These are phyloP conservation scores for Pleomassaria siparia DNA, from an alignment of 2,329 filamentous ascomycete species.

Conservation along the genomic window DNA sequence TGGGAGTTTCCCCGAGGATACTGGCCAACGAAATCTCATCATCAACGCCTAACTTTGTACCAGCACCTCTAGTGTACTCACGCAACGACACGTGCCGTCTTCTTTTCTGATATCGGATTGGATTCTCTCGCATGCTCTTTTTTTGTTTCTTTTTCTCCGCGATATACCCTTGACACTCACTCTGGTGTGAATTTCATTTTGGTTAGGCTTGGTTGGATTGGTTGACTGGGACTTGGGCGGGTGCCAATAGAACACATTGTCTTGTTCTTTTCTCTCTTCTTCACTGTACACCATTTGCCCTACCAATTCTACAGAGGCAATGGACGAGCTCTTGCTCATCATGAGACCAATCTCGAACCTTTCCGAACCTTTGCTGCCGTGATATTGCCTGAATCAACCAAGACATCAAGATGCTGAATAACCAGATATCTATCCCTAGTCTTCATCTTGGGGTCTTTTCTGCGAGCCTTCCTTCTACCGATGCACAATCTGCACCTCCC, in stretches of 20 bases:
- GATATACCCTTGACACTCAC: slow-evolving; percentile 36
- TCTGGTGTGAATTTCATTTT: slow-evolving; percentile 16
- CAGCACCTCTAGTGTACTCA: neutral
- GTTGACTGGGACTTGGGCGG: neutral
- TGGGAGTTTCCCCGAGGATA: slow-evolving; percentile 79
- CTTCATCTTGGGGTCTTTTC: too few species aligned
- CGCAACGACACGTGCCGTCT: slow-evolving; percentile 1
- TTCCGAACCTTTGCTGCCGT: neutral
- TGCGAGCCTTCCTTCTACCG: too few species aligned
- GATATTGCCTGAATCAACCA: too few species aligned
- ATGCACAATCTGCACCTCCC: slow-evolving; percentile 37
- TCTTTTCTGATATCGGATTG: slow-evolving; percentile 9
- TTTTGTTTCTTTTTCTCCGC: slow-evolving; percentile 9
- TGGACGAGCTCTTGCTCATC: neutral
- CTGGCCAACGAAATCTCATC: slow-evolving; percentile 65
- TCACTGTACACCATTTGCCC: neutral
- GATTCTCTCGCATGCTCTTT: slow-evolving; percentile 4
- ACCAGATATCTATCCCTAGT: too few species aligned
- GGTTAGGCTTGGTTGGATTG: too few species aligned
- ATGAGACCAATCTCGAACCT: neutral
- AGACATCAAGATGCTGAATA: too few species aligned
- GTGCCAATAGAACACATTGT: neutral
- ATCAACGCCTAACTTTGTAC: slow-evolving; percentile 48
- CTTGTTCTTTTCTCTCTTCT: neutral
- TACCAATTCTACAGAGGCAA: neutral